phyloP scores from a whole-genome alignment of 2,329 filamentous ascomycete species.

The Aspergillus brunneoviolaceus region DNA sequence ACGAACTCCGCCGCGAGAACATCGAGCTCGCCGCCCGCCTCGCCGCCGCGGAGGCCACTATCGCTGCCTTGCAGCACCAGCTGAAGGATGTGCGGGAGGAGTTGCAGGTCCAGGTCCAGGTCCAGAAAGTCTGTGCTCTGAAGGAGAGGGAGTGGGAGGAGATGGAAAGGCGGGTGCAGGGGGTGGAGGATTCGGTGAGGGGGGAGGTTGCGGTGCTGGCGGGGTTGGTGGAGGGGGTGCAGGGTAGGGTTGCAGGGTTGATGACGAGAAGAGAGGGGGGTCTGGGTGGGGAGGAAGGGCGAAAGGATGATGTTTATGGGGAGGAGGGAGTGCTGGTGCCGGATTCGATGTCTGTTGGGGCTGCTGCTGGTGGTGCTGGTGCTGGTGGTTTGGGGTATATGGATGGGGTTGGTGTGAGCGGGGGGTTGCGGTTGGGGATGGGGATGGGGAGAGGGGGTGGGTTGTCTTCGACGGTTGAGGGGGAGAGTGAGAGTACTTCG shows the following conservation, averaged over 20 bases:
- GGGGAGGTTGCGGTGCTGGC: not conserved
- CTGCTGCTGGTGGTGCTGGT: not conserved
- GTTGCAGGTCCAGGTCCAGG: not conserved
- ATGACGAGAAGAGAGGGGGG: not conserved
- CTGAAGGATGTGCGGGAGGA: not conserved
- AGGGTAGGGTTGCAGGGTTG: not conserved
- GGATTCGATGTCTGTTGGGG: conserved; percentile 15
- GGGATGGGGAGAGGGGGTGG: not conserved
- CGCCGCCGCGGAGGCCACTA: conserved; percentile 4
- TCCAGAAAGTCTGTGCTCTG: not conserved
- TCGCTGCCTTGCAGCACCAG: conserved; percentile 6
- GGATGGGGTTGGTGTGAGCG: not conserved
- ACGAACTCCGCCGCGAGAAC: conserved; percentile 41
- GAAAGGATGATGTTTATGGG: not conserved
- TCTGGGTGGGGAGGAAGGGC: not conserved
- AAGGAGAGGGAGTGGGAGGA: not conserved
- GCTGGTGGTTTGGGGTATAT: not conserved
- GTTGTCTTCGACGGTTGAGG: not conserved
- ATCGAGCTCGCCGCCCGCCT: conserved; percentile 27
- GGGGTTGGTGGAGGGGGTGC: not conserved
- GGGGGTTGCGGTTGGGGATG: not conserved
- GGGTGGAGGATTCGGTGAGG: not conserved
- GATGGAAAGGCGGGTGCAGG: not conserved
- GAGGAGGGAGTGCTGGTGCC: conserved; percentile 15
- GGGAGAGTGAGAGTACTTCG: too few species aligned